Conservation (phyloP, 495 filamentous ascomycete genomes). For the Cetradonia linearis region DNA sequence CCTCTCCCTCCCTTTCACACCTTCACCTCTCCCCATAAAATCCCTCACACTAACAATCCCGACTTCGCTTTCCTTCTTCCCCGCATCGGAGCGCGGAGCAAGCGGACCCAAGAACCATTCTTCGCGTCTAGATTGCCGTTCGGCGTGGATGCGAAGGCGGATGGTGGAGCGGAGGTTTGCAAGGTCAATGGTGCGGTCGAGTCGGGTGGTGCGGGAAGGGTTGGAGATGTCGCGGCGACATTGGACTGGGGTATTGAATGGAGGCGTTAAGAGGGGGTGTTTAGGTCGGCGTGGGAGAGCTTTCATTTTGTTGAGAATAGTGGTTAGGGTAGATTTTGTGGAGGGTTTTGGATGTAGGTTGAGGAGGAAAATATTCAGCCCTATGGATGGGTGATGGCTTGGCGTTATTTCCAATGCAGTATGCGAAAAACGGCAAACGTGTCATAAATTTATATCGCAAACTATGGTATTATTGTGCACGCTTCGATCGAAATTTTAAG, state of each 20-base stretch:
- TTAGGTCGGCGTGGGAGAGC: slow-evolving; percentile 3
- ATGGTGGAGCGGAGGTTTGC: neutral
- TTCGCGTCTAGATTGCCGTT: slow-evolving; percentile 33
- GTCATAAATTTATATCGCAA: neutral
- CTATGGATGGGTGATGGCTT: neutral
- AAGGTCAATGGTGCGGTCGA: neutral
- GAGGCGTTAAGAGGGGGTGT: neutral
- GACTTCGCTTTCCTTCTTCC: slow-evolving; percentile 33
- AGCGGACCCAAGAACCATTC: slow-evolving; percentile 69
- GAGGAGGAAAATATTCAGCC: slow-evolving; percentile 12
- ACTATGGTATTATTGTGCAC: neutral
- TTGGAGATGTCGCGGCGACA: neutral
- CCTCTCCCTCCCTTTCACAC: slow-evolving; percentile 1
- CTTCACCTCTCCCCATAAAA: neutral
- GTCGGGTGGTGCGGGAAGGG: neutral
- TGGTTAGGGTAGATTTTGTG: neutral
- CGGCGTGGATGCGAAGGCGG: neutral
- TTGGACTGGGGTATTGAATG: neutral
- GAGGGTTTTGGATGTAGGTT: neutral
- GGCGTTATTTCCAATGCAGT: neutral
- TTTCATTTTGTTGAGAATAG: neutral
- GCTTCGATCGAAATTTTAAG: neutral
- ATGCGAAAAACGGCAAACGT: no score
- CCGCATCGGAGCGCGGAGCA: slow-evolving; percentile 60
- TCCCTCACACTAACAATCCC: slow-evolving; percentile 30